Conservation (phyloP, 352 stramenopile genomes). For the Phytophthora vignae region DNA sequence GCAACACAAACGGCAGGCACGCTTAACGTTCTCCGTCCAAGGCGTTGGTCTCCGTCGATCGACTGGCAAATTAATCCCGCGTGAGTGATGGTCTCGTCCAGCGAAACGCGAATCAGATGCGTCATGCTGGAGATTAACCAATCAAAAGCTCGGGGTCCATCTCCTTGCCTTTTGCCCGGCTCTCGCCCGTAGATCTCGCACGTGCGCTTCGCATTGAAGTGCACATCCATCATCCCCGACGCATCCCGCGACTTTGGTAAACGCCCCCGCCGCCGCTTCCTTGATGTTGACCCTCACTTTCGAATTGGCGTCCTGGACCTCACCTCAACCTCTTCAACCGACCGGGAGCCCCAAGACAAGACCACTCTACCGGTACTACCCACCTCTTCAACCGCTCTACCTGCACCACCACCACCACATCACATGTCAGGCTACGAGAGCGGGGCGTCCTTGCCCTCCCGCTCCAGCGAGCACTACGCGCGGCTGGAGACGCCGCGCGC, state of each 20-base stretch:
- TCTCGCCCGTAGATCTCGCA: conserved; percentile 17
- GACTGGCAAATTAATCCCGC: background rate
- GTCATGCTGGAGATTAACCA: conserved; percentile 37
- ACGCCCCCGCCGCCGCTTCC: background rate
- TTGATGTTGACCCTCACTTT: conserved; percentile 33
- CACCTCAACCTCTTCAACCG: conserved; percentile 13
- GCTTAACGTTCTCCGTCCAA: background rate
- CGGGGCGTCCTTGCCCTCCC: conserved; percentile 38
- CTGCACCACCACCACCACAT: conserved; percentile 27
- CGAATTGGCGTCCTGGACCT: conserved; percentile 33
- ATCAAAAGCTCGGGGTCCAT: conserved; percentile 20
- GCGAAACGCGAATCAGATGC: conserved; percentile 39
- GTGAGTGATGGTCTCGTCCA: conserved; percentile 33
- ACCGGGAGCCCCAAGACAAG: background rate
- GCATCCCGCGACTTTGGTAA: conserved; percentile 3
- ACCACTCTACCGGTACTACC: background rate
- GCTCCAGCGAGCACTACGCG: conserved; percentile 35
- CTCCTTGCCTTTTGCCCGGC: conserved; percentile 16
- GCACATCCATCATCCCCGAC: conserved; percentile 30
- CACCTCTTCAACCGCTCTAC: background rate
- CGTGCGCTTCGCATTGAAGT: conserved; percentile 40
- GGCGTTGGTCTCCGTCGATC: background rate
- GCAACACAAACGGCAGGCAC: background rate
- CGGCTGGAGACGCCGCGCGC: conserved; percentile 37
- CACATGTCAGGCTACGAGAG: conserved; percentile 50